A percentile compares a stretch with the other conserved stretches of the same genome.
phyloP scores from a whole-genome alignment of 345 rosid genomes.

The Physaria fendleri region DNA sequence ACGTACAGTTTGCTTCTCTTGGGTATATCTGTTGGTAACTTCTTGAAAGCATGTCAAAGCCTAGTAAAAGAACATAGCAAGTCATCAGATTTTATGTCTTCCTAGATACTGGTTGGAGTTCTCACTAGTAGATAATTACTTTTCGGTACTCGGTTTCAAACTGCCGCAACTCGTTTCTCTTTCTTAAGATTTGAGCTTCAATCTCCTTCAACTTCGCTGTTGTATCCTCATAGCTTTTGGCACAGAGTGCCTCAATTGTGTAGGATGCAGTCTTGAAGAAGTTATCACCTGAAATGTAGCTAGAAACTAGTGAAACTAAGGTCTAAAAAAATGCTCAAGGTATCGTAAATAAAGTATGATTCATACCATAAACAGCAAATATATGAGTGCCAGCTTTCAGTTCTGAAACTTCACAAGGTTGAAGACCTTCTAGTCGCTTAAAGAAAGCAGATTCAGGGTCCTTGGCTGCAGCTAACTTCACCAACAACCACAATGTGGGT shows the following conservation, averaged over 20 bases:
- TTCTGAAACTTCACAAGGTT: too few species aligned
- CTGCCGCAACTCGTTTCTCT: too few species aligned
- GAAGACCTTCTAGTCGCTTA: too few species aligned
- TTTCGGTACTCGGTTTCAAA: too few species aligned
- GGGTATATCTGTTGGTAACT: slow-evolving; percentile 76
- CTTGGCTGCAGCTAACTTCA: too few species aligned
- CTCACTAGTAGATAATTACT: too few species aligned
- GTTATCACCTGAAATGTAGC: slow-evolving; percentile 66
- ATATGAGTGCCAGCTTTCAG: slow-evolving; percentile 95
- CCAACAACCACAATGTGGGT: too few species aligned
- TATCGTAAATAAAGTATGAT: background rate
- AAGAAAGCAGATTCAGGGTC: too few species aligned
- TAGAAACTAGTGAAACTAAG: slow-evolving; percentile 16
- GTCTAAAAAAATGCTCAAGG: background rate
- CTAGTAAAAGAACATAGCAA: slow-evolving; percentile 31
- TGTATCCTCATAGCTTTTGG: slow-evolving; percentile 66
- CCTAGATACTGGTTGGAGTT: background rate
- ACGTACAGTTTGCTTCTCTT: slow-evolving; percentile 91
- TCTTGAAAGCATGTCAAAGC: slow-evolving; percentile 94
- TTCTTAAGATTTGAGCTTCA: slow-evolving; percentile 77
- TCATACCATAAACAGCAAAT: slow-evolving; percentile 91
- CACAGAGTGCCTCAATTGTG: slow-evolving; percentile 93
- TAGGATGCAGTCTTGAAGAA: too few species aligned
- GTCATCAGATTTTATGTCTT: background rate
- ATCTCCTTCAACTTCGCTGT: slow-evolving; percentile 73